Evolutionary conservation across 345 rosid genomes (phyloP).

Genomic region (Rhodamnia argentea): DNA sequence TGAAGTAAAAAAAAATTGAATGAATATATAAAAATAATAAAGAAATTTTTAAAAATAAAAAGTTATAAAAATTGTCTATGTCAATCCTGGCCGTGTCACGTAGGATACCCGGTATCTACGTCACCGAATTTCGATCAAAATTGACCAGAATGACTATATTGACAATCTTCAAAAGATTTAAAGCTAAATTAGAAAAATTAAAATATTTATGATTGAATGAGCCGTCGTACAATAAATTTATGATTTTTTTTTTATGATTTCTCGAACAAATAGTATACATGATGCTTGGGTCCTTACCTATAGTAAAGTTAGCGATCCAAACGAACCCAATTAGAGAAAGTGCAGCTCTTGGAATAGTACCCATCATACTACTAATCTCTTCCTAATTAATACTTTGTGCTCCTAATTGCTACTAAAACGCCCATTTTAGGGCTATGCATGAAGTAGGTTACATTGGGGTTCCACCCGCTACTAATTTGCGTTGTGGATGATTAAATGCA

Average conservation of each 20-base stretch:
- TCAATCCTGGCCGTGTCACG: rapidly evolving
- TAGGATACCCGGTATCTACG: rapidly evolving
- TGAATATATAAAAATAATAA: neutral
- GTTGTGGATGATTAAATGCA: neutral
- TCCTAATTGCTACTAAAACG: neutral
- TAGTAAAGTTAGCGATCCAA: neutral
- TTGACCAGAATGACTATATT: neutral
- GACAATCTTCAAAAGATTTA: neutral
- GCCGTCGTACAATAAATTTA: neutral
- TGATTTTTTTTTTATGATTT: neutral
- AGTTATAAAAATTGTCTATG: rapidly evolving
- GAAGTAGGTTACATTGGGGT: too few relatives aligned
- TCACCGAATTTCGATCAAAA: neutral
- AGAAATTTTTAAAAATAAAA: neutral
- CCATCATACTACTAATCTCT: neutral
- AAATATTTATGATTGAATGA: neutral
- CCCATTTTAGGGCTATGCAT: neutral
- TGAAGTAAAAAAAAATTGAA: neutral
- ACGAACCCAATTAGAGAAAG: neutral
- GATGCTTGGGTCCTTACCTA: neutral
- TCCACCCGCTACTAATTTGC: neutral
- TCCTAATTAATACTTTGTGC: neutral
- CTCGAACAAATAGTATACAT: neutral
- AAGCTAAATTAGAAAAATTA: neutral
- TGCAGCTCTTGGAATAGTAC: neutral